Evolutionary conservation across 2,329 filamentous ascomycete species (phyloP), one percentile per base, ranked within the genome.

Genomic region (Monilinia vaccinii-corymbosi): DNA sequence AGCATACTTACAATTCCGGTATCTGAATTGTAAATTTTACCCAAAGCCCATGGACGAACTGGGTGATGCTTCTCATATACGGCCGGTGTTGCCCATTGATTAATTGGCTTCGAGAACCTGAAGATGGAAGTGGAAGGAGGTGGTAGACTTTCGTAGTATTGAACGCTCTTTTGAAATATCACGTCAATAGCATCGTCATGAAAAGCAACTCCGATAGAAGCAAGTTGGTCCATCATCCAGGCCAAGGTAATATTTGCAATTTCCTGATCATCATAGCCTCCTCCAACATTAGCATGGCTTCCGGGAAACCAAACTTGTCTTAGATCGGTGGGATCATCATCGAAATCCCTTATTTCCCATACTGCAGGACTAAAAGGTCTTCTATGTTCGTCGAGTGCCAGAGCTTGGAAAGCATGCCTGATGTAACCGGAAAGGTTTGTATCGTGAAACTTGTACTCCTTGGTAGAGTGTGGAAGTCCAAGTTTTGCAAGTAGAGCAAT

Each of bases 331-430:
- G 64, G 65, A n/a, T 55, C 50, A 36, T 66, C 61, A 11, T 63
- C 55, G 38, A 61, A 60, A 48, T 66, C 46, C 31, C 55, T 62
- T 60, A 66, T 65, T 59, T 74, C 71, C 75, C 75, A 77, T 11
- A 77, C 64, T 11, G 75, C 71, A 28, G 75, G 74, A 10, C 60
- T 61, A 63, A 76, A 77, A 0, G 74, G 67, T 14, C 62, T 61
- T 44, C 78, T 73, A 38, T 75, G 75, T 64, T 81, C 78, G 63
- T 80, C 78, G 10, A 80, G 72, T 7, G 77, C 77, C 8, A 81
- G 69, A 10, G 77, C 78, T 62, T 81, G 78, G 61, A 81, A 80
- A 2, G 78, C 78, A 66, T 79, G 71, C 60, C 75, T 71, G 38
- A 80, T 73, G 60, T 72, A 71, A 50, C 68, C 65, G 10, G 73